phyloP scores from a whole-genome alignment of 768 basidiomycete species.

The Tylopilus felleus region DNA sequence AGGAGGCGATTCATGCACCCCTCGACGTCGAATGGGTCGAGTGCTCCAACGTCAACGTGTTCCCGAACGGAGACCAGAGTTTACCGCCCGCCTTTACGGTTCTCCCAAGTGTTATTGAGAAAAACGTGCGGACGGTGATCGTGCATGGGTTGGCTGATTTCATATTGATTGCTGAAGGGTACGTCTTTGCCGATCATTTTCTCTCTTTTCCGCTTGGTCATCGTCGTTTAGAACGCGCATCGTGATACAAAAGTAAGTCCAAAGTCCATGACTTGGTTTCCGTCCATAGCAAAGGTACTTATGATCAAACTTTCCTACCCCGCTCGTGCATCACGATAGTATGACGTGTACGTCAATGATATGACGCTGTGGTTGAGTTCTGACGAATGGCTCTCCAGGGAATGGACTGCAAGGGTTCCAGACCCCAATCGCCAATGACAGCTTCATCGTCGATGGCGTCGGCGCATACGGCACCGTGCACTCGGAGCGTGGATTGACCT shows the following conservation, averaged over 20 bases:
- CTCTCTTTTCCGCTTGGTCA: neutral
- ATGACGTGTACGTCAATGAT: conserved; percentile 37
- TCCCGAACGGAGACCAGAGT: conserved; percentile 59
- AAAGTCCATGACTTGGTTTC: neutral
- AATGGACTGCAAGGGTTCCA: conserved; percentile 70
- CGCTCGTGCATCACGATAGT: conserved; percentile 15
- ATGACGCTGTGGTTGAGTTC: neutral
- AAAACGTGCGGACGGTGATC: conserved; percentile 64
- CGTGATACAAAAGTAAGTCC: conserved; percentile 58
- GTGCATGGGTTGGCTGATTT: conserved; percentile 74
- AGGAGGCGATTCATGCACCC: conserved; percentile 67
- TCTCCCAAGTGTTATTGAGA: conserved; percentile 73
- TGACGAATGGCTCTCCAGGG: conserved; percentile 31
- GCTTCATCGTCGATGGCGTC: conserved; percentile 67
- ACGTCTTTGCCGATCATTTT: conserved; percentile 15
- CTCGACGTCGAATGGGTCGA: conserved; percentile 55
- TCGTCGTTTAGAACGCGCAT: conserved; percentile 47
- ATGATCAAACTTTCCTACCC: neutral
- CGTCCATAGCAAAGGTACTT: neutral
- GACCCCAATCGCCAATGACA: conserved; percentile 59
- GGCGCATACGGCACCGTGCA: conserved; percentile 66
- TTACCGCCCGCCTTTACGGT: conserved; percentile 61
- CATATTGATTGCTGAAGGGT: conserved; percentile 73
- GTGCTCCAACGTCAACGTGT: conserved; percentile 59
- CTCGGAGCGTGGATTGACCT: conserved; percentile 64